Base-by-base conservation (phyloP, 192 early-diverging fungal species). In the Coemansia sp. region DNA sequence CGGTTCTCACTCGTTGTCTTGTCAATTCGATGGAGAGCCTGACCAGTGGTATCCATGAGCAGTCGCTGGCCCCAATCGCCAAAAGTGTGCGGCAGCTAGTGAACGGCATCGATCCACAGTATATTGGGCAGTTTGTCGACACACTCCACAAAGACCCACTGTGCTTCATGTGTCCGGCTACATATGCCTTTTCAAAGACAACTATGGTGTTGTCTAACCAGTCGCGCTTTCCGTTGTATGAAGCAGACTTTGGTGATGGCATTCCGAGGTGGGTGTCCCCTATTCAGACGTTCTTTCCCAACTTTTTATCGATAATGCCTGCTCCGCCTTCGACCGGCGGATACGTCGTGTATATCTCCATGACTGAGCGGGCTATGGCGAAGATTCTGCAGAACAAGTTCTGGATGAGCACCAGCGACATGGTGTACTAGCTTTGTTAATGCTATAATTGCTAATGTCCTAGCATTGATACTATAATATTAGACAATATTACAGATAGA, bases 201-300 rank as follows among this genome's bases (percentile, higher is more conserved):
- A 49, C 59, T 8, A 57, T 55, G 33, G 13, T 76, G 13, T 8
- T 76, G 6, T 64, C 74, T 1, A 76, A 70, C 44, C 69, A 71
- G 50, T 62, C 65, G 6, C 64, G 69, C 10, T 63, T 76, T 23
- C 8, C 50, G 26, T 28, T 67, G 9, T 76, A 76, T 60, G 13
- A 62, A 0, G 52, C 52, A 16, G 74, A 76, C 61, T 76, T 76
- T 76, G 74, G 69, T 3, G 40, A 47, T 26, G 69, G 63, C 6
- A 50, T 55, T n/a, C 74, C 74, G 1, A 38, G 26, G 11, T 71
- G 64, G 59, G 65, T 76, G 6, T 50, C 61, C 19, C 68, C 74
- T 1, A 4, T 55, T 16, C 9, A 2, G 28, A 55, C 26, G 26
- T 55, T 30, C 28, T 26, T 11, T 10, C 52, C 47, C n/a, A 55